Conservation (phyloP, 352 stramenopile genomes). For the Phytopythium delawarense region DNA sequence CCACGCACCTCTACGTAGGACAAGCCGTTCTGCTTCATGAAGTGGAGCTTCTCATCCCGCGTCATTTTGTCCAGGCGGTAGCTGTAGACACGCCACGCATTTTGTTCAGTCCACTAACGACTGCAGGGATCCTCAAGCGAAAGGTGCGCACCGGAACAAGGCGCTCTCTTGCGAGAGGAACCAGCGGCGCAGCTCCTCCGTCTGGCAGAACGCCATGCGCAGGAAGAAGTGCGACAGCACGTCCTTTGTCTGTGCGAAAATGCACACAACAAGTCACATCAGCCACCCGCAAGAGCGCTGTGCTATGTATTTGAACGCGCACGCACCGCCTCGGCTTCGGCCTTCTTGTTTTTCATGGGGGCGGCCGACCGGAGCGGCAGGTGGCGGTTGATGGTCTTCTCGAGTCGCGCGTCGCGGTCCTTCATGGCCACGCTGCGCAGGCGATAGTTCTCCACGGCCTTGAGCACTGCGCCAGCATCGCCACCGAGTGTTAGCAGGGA, state of each 20-base stretch:
- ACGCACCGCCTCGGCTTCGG: slow-evolving; percentile 51
- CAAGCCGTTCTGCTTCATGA: slow-evolving; percentile 85
- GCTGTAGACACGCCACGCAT: slow-evolving; percentile 11
- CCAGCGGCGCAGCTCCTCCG: slow-evolving; percentile 97
- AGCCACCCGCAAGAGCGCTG: too few species aligned
- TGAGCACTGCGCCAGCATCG: slow-evolving; percentile 45
- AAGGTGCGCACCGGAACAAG: slow-evolving; percentile 83
- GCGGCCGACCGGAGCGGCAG: slow-evolving; percentile 56
- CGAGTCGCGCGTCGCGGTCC: slow-evolving; percentile 67
- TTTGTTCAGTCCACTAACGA: slow-evolving; percentile 19
- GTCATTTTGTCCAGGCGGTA: slow-evolving; percentile 89
- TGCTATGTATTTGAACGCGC: too few species aligned
- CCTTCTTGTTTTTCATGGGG: slow-evolving; percentile 37
- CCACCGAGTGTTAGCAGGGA: neutral
- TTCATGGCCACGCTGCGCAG: slow-evolving; percentile 66
- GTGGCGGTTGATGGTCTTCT: slow-evolving; percentile 86
- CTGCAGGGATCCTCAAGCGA: neutral
- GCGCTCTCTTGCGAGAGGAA: slow-evolving; percentile 94
- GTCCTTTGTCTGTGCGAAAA: slow-evolving; percentile 68
- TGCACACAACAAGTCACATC: too few species aligned
- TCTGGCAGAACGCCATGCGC: slow-evolving; percentile 96
- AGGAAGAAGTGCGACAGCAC: slow-evolving; percentile 98
- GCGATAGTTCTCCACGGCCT: slow-evolving; percentile 85
- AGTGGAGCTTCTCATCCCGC: slow-evolving; percentile 81
- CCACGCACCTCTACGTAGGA: slow-evolving; percentile 58